phyloP scores from a whole-genome alignment of 1,284 basidiomycete genomes.

The Pseudozyma hubeiensis region DNA sequence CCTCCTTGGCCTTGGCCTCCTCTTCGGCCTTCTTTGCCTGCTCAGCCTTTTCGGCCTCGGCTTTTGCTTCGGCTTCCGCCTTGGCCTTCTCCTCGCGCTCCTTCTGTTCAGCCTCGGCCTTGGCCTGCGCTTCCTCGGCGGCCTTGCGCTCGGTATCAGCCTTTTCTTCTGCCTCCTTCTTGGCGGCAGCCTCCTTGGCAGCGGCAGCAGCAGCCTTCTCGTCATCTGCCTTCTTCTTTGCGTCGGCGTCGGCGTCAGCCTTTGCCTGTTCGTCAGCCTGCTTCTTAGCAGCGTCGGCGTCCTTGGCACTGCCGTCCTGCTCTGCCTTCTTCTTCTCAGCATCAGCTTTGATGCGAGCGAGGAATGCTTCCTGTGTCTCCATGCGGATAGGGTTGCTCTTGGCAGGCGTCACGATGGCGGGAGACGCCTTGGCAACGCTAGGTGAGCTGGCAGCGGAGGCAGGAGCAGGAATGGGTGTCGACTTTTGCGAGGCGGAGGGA shows the following conservation, averaged over 20 bases:
- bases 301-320: slow-evolving; percentile 38
- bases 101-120: slow-evolving; percentile 45
- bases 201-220: slow-evolving; percentile 38
- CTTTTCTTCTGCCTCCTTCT: slow-evolving; percentile 47
- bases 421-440: slow-evolving; percentile 31
- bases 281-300: slow-evolving; percentile 37
- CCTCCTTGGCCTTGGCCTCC: slow-evolving; percentile 30
- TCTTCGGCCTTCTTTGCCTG: slow-evolving; percentile 30
- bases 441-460: slow-evolving; percentile 33
- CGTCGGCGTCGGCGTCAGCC: slow-evolving; percentile 36
- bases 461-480: slow-evolving; percentile 24
- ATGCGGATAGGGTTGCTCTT: slow-evolving; percentile 57
- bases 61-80: slow-evolving; percentile 32
- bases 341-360: slow-evolving; percentile 58
- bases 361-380: slow-evolving; percentile 62
- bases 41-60: slow-evolving; percentile 24
- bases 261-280: slow-evolving; percentile 41
- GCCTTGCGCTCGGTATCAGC: slow-evolving; percentile 43
- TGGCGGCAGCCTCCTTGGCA: slow-evolving; percentile 33
- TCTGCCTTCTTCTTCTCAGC: slow-evolving; percentile 57
- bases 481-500: slow-evolving; percentile 29
- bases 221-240: slow-evolving; percentile 47
- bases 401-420: slow-evolving; percentile 38
- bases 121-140: slow-evolving; percentile 36
- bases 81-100: slow-evolving; percentile 44